Evolutionary conservation across 169 alveolate species (phyloP), one percentile per base, ranked within the genome.

Genomic region (Theileria equi): DNA sequence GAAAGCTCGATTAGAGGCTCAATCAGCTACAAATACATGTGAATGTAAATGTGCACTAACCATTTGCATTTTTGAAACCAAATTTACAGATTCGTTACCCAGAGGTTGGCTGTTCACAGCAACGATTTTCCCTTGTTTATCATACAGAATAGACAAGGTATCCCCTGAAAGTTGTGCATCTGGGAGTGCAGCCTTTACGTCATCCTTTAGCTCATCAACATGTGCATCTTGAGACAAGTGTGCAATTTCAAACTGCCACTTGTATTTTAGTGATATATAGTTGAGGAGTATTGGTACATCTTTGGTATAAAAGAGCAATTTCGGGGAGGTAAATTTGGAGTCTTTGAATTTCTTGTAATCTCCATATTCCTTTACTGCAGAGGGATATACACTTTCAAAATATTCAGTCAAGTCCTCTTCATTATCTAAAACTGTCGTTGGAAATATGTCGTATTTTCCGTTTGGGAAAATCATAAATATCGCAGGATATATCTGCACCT

Each of bases 401-500:
- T 57, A 57, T 21, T 41, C 38, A 28, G 38, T 57, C 49, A 57
- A 23, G 8, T 16, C 2, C 61, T 43, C 32, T 29, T 28, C 1
- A 6, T n/a, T 43, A 23, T 38, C 23, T 13, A 57, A 16, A 16
- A 43, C 67, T 19, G 21, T 41, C 57, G 57, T 57, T 5, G 67
- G 67, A 16, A 57, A 16, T 21, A 76, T 26, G 59, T 76, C 80
- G 49, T 65, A 66, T 10, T 55, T 55, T 2, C 77, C 77, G 28
- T 45, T 65, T 8, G 82, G 76, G 48, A 16, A 32, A 31, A 76
- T 25, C 73, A 76, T 49, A 19, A 76, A n/a, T 35, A 76, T 65
- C 8, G 85, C 63, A 19, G 85, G 85, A 16, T 53, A 38, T 17
- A 76, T 52, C 28, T 63, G 68, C 8, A 50, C 64, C 52, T 76